A percentile compares a stretch with the other conserved stretches of the same genome.
These are phyloP conservation scores for Tricholoma flavovirens DNA, from an alignment of 768 basidiomycete species.

Conservation along the genomic window DNA sequence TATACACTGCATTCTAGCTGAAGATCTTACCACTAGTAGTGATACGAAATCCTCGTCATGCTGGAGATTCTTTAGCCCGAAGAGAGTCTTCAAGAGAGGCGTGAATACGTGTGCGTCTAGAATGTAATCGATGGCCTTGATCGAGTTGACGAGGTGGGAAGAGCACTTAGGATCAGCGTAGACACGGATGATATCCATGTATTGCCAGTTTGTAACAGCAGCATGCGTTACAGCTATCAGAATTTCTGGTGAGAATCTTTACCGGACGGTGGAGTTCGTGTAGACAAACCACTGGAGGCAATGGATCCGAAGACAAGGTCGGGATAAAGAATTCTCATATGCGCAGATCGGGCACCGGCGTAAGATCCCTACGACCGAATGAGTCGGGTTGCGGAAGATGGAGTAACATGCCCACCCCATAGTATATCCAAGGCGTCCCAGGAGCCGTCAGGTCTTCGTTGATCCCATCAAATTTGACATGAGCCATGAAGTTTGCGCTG, in stretches of 20 bases:
- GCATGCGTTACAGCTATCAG: slow-evolving; percentile 79
- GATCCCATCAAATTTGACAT: slow-evolving; percentile 70
- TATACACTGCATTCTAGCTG: slow-evolving; percentile 16
- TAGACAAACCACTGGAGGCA: slow-evolving; percentile 67
- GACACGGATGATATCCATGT: slow-evolving; percentile 74
- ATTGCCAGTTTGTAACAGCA: slow-evolving; percentile 75
- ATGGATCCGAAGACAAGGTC: slow-evolving; percentile 88
- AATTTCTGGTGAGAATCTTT: background rate
- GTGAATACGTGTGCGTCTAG: slow-evolving; percentile 45
- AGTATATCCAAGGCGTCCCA: slow-evolving; percentile 84
- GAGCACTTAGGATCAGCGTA: slow-evolving; percentile 64
- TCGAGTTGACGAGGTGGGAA: slow-evolving; percentile 47
- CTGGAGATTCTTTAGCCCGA: slow-evolving; percentile 63
- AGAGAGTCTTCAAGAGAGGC: slow-evolving; percentile 58
- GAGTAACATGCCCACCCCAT: slow-evolving; percentile 55
- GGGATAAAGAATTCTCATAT: slow-evolving; percentile 84
- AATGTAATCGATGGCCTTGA: slow-evolving; percentile 56
- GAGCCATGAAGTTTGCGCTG: slow-evolving; percentile 85
- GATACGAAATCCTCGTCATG: slow-evolving; percentile 79
- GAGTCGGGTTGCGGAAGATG: background rate
- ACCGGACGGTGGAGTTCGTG: background rate
- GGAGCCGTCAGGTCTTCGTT: slow-evolving; percentile 67
- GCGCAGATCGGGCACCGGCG: slow-evolving; percentile 89
- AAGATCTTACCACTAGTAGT: slow-evolving; percentile 47
- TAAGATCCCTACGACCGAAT: slow-evolving; percentile 64